A percentile compares a stretch with the other conserved stretches of the same genome.
Evolutionary conservation across 73 alveolate genomes (phyloP).

Genomic region (Uronychia binucleata): DNA sequence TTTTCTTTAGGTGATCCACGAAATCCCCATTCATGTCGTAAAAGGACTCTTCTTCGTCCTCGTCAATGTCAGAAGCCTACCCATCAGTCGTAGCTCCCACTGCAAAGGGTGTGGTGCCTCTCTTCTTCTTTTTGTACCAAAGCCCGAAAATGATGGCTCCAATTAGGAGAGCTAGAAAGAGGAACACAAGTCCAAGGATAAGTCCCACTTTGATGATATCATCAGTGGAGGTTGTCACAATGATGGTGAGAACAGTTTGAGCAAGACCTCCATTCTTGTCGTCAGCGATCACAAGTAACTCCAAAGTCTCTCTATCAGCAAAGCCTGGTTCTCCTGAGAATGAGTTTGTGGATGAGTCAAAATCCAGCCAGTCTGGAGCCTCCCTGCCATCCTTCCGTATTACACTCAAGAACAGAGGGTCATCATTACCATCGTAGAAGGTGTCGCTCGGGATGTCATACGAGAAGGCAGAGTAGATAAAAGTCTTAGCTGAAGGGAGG

Average conservation of each 20-base stretch:
- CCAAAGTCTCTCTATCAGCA: background rate
- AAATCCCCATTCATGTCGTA: conserved; percentile 5
- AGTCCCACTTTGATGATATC: background rate
- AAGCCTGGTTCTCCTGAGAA: background rate
- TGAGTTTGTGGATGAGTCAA: background rate
- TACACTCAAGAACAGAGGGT: background rate
- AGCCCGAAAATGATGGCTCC: background rate
- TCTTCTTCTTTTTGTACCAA: conserved; percentile 1
- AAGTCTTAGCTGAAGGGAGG: background rate
- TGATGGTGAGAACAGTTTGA: background rate
- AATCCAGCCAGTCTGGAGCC: background rate
- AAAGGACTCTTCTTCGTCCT: conserved; percentile 3
- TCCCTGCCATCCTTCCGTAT: background rate
- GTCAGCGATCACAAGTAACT: conserved; percentile 2
- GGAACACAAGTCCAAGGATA: background rate
- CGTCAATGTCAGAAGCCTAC: background rate
- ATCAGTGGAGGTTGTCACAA: background rate
- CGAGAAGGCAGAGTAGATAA: background rate
- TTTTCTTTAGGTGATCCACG: background rate
- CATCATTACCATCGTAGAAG: background rate
- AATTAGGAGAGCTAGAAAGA: background rate
- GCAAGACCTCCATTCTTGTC: background rate
- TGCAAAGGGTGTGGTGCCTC: background rate
- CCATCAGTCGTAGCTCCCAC: background rate
- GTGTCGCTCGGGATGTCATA: background rate